Conservation (phyloP, 2,329 filamentous ascomycete genomes). For the Ophiostoma sp. region DNA sequence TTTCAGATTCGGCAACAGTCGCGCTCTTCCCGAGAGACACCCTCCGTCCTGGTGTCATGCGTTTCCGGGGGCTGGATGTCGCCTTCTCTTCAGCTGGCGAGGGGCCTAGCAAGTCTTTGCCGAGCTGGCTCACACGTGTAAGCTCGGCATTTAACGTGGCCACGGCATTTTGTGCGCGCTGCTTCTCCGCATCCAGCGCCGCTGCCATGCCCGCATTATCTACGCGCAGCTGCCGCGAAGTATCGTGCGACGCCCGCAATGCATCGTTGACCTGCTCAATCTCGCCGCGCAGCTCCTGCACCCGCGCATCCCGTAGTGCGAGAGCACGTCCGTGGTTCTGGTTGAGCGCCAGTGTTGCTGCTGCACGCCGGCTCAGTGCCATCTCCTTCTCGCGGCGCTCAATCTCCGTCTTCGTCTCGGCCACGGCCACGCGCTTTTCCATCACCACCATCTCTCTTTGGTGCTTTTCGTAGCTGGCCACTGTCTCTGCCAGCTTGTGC, state of each 20-base stretch:
- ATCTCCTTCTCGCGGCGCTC: constrained; percentile 18
- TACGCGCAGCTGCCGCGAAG: constrained; percentile 41
- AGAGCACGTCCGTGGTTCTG: constrained; percentile 43
- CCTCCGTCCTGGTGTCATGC: background rate
- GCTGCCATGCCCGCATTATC: constrained; percentile 35
- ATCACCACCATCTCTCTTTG: background rate
- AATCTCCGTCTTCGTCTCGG: too few species aligned
- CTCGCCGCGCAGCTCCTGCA: constrained; percentile 45
- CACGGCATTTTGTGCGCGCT: constrained; percentile 41
- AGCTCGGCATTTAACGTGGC: constrained; percentile 49
- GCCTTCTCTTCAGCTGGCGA: background rate
- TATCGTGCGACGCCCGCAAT: constrained; percentile 41
- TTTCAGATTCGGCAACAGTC: background rate
- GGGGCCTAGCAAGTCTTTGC: constrained; percentile 39
- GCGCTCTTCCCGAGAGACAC: background rate
- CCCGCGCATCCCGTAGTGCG: constrained; percentile 46
- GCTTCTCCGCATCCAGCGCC: constrained; percentile 37
- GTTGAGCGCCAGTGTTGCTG: constrained; percentile 33
- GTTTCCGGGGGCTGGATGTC: background rate
- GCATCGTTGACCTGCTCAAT: constrained; percentile 43
- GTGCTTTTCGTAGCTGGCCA: background rate
- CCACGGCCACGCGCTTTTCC: too few species aligned
- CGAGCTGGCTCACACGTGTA: constrained; percentile 43
- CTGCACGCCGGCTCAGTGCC: background rate
- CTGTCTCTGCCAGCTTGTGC: too few species aligned